phyloP scores from a whole-genome alignment of 2,329 filamentous ascomycete species.

The Metarhizium robertsii region DNA sequence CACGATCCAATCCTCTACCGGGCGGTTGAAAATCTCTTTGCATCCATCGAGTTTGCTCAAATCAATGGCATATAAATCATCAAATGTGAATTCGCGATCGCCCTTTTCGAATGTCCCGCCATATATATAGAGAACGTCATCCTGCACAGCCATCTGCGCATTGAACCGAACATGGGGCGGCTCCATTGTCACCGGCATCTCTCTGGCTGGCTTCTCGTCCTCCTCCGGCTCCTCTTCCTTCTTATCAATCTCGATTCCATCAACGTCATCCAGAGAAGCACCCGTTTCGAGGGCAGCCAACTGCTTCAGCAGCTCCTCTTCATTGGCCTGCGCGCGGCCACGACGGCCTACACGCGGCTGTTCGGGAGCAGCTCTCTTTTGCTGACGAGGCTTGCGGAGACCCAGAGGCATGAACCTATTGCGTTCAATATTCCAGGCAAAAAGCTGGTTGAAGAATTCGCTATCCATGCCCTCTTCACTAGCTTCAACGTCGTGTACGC shows the following conservation, averaged over 20 bases:
- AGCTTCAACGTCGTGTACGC: constrained; percentile 86
- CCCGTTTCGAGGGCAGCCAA: constrained; percentile 77
- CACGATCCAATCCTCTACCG: constrained; percentile 75
- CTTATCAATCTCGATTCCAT: constrained; percentile 39
- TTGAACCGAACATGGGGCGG: constrained; percentile 90
- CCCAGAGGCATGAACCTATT: constrained; percentile 87
- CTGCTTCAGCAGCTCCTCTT: constrained; percentile 82
- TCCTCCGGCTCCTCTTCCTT: constrained; percentile 43
- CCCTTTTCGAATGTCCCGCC: constrained; percentile 94
- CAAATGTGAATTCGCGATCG: constrained; percentile 90
- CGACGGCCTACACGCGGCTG: constrained; percentile 51
- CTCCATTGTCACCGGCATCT: constrained; percentile 63
- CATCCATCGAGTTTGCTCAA: constrained; percentile 93
- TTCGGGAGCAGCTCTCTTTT: constrained; percentile 44
- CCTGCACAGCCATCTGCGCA: constrained; percentile 79
- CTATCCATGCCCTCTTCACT: constrained; percentile 93
- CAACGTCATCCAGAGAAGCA: constrained; percentile 46
- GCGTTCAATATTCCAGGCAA: constrained; percentile 89
- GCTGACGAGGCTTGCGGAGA: constrained; percentile 63
- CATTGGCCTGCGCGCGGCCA: constrained; percentile 77
- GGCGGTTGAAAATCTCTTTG: constrained; percentile 78
- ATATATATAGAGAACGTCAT: constrained; percentile 87
- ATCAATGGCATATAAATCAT: constrained; percentile 88
- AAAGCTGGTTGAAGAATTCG: constrained; percentile 90
- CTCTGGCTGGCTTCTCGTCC: constrained; percentile 48